These are phyloP conservation scores for Fusarium haematococcum DNA, from an alignment of 2,329 filamentous ascomycete species.

Conservation along the genomic window DNA sequence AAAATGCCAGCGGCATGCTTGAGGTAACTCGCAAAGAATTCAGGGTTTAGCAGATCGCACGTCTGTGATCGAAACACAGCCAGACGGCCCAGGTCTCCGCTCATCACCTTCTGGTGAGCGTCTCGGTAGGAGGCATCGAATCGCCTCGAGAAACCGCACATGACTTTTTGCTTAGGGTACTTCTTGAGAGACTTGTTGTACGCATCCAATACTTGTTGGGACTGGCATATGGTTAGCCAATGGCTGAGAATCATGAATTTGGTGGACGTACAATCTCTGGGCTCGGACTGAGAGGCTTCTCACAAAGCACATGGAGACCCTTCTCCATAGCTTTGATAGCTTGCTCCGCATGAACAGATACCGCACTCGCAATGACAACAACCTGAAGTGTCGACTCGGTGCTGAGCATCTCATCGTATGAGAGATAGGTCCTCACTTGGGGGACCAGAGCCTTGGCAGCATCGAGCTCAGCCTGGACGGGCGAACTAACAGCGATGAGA, in stretches of 20 bases:
- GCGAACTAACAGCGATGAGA: not conserved
- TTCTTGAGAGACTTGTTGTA: not conserved
- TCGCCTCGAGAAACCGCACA: not conserved
- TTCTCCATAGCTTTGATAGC: not conserved
- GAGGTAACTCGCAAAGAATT: not conserved
- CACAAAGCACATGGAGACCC: not conserved
- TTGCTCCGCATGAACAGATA: not conserved
- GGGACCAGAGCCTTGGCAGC: not conserved
- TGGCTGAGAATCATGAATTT: not conserved
- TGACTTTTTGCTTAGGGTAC: not conserved
- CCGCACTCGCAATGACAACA: not conserved
- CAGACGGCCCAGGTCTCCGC: not conserved
- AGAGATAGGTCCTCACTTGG: not conserved
- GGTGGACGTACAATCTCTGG: not conserved
- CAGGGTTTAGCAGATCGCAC: not conserved
- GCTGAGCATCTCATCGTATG: not conserved
- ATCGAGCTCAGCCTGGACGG: not conserved
- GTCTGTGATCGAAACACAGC: slow-evolving; percentile 1
- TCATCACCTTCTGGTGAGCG: not conserved
- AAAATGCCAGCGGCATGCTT: not conserved
- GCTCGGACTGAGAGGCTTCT: not conserved
- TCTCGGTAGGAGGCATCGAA: slow-evolving; percentile 3
- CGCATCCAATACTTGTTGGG: not conserved
- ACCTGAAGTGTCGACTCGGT: not conserved
- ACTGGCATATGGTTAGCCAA: not conserved